Conservation (phyloP, 371 early-diverging fungal species). For the Haplosporangium sp. region DNA sequence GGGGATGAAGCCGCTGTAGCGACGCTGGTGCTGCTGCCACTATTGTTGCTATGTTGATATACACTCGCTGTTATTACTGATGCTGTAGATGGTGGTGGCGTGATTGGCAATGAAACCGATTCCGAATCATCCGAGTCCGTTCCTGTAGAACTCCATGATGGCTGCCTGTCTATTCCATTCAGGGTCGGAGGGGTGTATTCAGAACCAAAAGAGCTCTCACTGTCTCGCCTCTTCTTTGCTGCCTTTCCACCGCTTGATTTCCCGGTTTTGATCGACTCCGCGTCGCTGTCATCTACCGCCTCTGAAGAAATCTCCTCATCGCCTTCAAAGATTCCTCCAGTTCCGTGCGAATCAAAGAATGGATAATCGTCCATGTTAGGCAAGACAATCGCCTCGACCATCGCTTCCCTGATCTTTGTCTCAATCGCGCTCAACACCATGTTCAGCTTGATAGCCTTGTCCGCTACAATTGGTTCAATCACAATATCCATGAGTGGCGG, state of each 20-base stretch:
- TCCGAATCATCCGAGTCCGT: conserved; percentile 52
- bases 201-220: conserved; percentile 35
- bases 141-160: conserved; percentile 40
- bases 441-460: conserved; percentile 82
- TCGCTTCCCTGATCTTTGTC: conserved; percentile 82
- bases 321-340: conserved; percentile 72
- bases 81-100: conserved; percentile 13
- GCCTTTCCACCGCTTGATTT: conserved; percentile 10
- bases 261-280: conserved; percentile 13
- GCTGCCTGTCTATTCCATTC: conserved; percentile 8
- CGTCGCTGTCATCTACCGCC: conserved; percentile 34
- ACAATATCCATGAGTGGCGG: conserved; percentile 83
- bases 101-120: conserved; percentile 3
- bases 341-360: conserved; percentile 79
- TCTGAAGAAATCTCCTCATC: conserved; percentile 54
- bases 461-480: conserved; percentile 89
- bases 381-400: conserved; percentile 84
- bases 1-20: not conserved
- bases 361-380: conserved; percentile 93
- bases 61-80: conserved; percentile 10
- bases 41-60: conserved; percentile 24
- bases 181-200: conserved; percentile 26
- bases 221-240: conserved; percentile 22
- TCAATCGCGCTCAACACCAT: conserved; percentile 88
- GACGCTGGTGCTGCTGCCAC: conserved; percentile 12